Conservation (phyloP, 2,329 filamentous ascomycete species). For the Pezicula radicicola region DNA sequence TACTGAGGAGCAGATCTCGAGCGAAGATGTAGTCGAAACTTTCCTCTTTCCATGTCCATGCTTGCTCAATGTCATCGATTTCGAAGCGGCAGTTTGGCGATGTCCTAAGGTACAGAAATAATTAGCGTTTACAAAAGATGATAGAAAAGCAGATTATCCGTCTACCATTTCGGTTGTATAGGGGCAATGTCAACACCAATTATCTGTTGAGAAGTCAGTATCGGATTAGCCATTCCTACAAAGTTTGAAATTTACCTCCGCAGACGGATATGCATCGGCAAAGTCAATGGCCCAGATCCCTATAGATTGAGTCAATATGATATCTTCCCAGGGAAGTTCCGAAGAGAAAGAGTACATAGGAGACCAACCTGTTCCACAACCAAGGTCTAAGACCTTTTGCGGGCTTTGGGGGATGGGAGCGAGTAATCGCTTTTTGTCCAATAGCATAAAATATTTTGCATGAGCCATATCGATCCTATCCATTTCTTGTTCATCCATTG, state of each 20-base stretch:
- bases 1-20: constrained; percentile 1
- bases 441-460: constrained; percentile 13
- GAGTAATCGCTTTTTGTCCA: constrained; percentile 12
- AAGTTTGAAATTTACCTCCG: not conserved
- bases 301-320: not conserved
- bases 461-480: constrained; percentile 16
- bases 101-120: constrained; percentile 1
- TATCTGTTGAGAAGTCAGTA: not conserved
- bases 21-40: constrained; percentile 1
- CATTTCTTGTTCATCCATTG: constrained; percentile 16
- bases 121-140: not conserved
- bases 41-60: constrained; percentile 5
- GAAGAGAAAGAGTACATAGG: not conserved
- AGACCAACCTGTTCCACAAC: constrained; percentile 31
- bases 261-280: constrained; percentile 6
- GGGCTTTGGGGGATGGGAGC: constrained; percentile 4
- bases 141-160: not conserved
- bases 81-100: constrained; percentile 22
- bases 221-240: not conserved
- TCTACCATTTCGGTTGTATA: constrained; percentile 7
- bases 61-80: constrained; percentile 28
- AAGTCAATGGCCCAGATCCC: constrained; percentile 7
- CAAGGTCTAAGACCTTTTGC: constrained; percentile 34
- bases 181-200: constrained; percentile 6
- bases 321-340: not conserved